Percentiles rank a stretch among this genome's conserved stretches.
Conservation (phyloP, 768 basidiomycete species). For the Pleurotus platypus region DNA sequence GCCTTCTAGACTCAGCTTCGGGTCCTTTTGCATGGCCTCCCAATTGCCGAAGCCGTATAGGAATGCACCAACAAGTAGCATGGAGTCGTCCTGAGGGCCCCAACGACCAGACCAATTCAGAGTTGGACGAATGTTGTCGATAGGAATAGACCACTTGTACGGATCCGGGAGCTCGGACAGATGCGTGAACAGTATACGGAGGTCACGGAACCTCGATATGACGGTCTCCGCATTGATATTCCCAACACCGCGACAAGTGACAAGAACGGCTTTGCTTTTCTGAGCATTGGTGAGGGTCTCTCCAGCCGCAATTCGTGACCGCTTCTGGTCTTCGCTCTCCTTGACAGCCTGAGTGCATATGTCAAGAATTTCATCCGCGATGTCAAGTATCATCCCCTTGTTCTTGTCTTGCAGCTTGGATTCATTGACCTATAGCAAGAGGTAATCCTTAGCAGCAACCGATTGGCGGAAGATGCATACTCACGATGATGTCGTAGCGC, state of each 20-base stretch:
- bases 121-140: slow-evolving; percentile 91
- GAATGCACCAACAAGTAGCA: slow-evolving; percentile 92
- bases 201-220: slow-evolving; percentile 82
- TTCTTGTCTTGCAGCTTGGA: slow-evolving; percentile 93
- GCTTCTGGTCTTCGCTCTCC: slow-evolving; percentile 80
- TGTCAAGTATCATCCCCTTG: slow-evolving; percentile 84
- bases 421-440: slow-evolving; percentile 67
- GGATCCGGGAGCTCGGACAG: slow-evolving; percentile 70
- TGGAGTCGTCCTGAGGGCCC: slow-evolving; percentile 89
- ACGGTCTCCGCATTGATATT: slow-evolving; percentile 99
- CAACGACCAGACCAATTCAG: slow-evolving; percentile 97
- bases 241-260: slow-evolving; percentile 83
- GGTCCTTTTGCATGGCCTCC: slow-evolving; percentile 92
- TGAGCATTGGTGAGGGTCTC: slow-evolving; percentile 90
- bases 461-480: slow-evolving; percentile 26
- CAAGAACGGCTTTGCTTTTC: slow-evolving; percentile 96
- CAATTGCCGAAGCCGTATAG: slow-evolving; percentile 94
- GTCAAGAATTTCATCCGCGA: slow-evolving; percentile 89
- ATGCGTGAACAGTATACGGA: slow-evolving; percentile 82
- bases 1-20: slow-evolving; percentile 75
- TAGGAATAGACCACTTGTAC: slow-evolving; percentile 83
- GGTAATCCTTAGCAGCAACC: slow-evolving; percentile 5
- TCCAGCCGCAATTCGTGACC: slow-evolving; percentile 69
- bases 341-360: slow-evolving; percentile 81
- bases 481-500: slow-evolving; percentile 90